phyloP scores from a whole-genome alignment of 1,284 basidiomycete genomes.

The Puccinia polysora region DNA sequence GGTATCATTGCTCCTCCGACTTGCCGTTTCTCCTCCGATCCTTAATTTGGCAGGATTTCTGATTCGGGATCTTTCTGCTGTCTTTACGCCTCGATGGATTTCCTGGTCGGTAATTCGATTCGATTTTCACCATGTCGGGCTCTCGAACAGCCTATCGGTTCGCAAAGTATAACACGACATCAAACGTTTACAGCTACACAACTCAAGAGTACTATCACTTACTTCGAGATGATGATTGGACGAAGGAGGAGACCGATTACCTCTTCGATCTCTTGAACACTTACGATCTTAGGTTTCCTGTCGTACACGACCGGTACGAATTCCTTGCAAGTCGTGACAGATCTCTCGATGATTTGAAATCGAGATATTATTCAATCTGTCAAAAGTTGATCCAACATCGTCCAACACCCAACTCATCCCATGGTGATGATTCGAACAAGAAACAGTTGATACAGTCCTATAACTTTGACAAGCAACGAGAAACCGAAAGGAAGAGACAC shows the following conservation, averaged over 20 bases:
- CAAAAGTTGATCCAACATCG: slow-evolving; percentile 77
- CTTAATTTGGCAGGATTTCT: background rate
- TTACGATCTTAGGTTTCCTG: slow-evolving; percentile 84
- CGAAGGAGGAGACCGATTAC: slow-evolving; percentile 90
- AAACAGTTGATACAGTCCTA: slow-evolving; percentile 35
- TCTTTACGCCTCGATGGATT: too few relatives aligned
- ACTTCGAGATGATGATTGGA: slow-evolving; percentile 78
- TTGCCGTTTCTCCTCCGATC: background rate
- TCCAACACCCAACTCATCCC: slow-evolving; percentile 65
- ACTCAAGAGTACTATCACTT: slow-evolving; percentile 82
- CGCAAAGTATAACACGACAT: slow-evolving; percentile 70
- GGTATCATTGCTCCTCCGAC: background rate
- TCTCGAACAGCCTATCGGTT: slow-evolving; percentile 58
- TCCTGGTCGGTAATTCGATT: too few relatives aligned
- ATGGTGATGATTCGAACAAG: slow-evolving; percentile 15
- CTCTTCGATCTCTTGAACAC: slow-evolving; percentile 74
- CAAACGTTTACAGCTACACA: slow-evolving; percentile 72
- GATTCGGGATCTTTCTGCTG: too few relatives aligned
- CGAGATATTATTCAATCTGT: slow-evolving; percentile 87
- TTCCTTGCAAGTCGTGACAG: slow-evolving; percentile 53
- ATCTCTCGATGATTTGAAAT: slow-evolving; percentile 74
- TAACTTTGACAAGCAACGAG: slow-evolving; percentile 57
- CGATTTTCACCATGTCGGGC: too few relatives aligned
- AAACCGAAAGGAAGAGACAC: slow-evolving; percentile 82
- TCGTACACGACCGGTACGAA: slow-evolving; percentile 85